A percentile compares a stretch with the other conserved stretches of the same genome.
These are phyloP conservation scores for Yarrowia sp. DNA, from an alignment of 805 yeast genomes.

Conservation along the genomic window DNA sequence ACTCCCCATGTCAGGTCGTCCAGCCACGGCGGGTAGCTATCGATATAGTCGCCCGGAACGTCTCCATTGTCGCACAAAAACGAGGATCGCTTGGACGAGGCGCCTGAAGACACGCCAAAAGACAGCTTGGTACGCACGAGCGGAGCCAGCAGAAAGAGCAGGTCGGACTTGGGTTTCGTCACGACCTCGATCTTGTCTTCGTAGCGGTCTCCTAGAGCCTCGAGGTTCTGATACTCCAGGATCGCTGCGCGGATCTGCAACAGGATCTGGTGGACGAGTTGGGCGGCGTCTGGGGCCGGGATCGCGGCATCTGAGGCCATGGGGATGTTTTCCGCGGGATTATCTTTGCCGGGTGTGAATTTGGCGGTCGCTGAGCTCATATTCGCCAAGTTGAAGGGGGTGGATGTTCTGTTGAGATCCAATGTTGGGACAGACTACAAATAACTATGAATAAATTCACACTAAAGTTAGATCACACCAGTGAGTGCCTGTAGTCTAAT, in stretches of 20 bases:
- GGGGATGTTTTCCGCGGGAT: neutral
- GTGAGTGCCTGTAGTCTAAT: no score
- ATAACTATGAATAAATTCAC: no score
- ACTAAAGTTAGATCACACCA: no score
- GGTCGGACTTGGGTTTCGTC: constrained; percentile 32
- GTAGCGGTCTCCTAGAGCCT: constrained; percentile 33
- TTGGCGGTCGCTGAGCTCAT: neutral
- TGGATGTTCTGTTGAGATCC: no score
- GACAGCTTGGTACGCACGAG: constrained; percentile 24
- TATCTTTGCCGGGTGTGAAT: neutral
- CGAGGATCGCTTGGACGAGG: constrained; percentile 1
- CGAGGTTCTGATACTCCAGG: constrained; percentile 34
- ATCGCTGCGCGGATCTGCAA: constrained; percentile 37
- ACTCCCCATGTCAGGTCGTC: constrained; percentile 33
- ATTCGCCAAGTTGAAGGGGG: no score
- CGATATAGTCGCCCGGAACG: constrained; percentile 11
- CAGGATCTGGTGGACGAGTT: constrained; percentile 15
- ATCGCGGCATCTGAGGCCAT: neutral
- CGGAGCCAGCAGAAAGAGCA: constrained; percentile 27
- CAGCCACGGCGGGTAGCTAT: constrained; percentile 30
- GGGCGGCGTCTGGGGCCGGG: constrained; percentile 13
- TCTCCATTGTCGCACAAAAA: constrained; percentile 9
- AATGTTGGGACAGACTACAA: no score
- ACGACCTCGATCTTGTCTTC: constrained; percentile 28
- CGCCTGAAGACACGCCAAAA: constrained; percentile 10